phyloP scores from a whole-genome alignment of 2,329 filamentous ascomycete species.

The Clonostachys chloroleuca region DNA sequence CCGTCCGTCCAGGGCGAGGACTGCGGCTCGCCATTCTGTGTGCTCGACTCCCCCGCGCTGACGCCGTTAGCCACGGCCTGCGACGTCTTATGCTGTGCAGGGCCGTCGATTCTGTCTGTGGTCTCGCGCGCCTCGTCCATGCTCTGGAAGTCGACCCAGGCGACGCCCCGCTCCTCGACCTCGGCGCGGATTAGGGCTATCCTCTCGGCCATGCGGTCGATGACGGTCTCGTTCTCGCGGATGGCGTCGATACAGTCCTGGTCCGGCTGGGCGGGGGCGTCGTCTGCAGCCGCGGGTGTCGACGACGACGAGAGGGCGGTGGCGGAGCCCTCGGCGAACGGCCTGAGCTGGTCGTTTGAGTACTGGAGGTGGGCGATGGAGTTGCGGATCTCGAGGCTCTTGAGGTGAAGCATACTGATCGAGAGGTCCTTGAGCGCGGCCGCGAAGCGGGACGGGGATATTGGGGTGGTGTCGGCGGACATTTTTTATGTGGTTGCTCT shows the following conservation, averaged over 20 bases:
- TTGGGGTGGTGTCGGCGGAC: constrained; percentile 60
- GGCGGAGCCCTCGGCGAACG: constrained; percentile 53
- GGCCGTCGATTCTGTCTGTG: constrained; percentile 1
- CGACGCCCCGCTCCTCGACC: constrained; percentile 53
- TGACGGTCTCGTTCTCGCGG: constrained; percentile 65
- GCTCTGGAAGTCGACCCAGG: constrained; percentile 52
- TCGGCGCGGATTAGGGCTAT: constrained; percentile 60
- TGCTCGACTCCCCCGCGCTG: constrained; percentile 8
- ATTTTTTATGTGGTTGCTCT: constrained; percentile 28
- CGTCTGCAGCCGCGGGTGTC: constrained; percentile 1
- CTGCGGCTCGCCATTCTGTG: constrained; percentile 5
- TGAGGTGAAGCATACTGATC: constrained; percentile 63
- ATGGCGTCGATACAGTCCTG: constrained; percentile 72
- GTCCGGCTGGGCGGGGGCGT: constrained; percentile 37
- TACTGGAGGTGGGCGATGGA: constrained; percentile 68
- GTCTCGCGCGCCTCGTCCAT: constrained; percentile 35
- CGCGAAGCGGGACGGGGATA: constrained; percentile 59
- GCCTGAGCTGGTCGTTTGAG: constrained; percentile 68
- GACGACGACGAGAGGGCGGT: constrained; percentile 16
- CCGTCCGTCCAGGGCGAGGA: constrained; percentile 56
- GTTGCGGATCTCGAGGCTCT: constrained; percentile 73
- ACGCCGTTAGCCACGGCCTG: constrained; percentile 1
- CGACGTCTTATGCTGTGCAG: neutral
- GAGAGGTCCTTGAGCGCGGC: constrained; percentile 64
- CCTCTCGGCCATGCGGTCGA: constrained; percentile 62